Evolutionary conservation across 2,329 filamentous ascomycete genomes (phyloP), one percentile per base, ranked within the genome.

Genomic region (Magnaporthiopsis incrustans): DNA sequence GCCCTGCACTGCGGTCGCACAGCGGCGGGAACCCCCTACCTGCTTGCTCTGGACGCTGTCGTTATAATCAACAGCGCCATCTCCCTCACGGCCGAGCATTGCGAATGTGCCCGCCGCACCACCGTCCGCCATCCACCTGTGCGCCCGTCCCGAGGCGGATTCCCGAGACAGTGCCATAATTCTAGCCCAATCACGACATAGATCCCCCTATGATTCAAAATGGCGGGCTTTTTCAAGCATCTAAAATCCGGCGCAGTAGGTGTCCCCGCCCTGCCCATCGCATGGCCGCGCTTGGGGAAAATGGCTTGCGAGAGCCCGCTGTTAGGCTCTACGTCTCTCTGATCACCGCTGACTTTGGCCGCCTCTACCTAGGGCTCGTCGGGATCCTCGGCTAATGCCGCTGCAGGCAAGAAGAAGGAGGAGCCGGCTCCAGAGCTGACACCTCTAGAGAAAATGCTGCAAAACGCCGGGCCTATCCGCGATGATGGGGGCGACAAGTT

Each of bases 401-500:
- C 71, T 61, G 65, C 70, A 58, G 75, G 75, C 65, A 77, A 77
- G 73, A 86, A 85, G 73, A 85, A 84, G 69, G 83, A 86, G 59
- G 83, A 86, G 68, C 73, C 77, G n/a, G 68, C 76, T n/a, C 77
- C 77, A n/a, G 86, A 88, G 71, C 70, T 82, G 63, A 88, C 85
- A 2, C 85, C 86, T 3, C 70, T 89, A 65, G 83, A 88, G 71
- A 88, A 92, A 80, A 89, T 96, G 82, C 82, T 99, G 38, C 84
- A 87, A 70, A 89, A 91, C 76, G 87, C 91, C 65, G 93, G 92
- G 4, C 87, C 93, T 2, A 79, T 96, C 69, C 87, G 92, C 71
- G 81, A 84, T 69, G 93, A 98, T 77, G 95, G 95, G 63, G 97
- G 91, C 74, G 95, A 98, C 79, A 96, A 97, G 79, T 99, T 97